Conservation (phyloP, 306 rosid species). For the Adenanthera pavonina region DNA sequence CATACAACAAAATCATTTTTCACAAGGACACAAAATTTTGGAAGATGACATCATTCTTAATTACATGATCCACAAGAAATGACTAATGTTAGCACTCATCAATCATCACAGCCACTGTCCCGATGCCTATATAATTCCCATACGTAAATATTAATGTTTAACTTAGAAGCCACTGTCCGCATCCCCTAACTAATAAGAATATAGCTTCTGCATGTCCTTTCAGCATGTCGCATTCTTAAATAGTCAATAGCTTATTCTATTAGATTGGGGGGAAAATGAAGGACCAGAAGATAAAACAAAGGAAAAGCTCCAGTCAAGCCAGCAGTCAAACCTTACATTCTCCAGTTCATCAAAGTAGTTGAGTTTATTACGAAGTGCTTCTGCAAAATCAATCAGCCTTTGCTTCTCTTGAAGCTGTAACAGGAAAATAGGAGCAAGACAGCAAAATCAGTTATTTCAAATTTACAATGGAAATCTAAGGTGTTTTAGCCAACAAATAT, state of each 20-base stretch:
- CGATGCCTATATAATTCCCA: constrained; percentile 30
- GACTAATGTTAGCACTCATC: constrained; percentile 27
- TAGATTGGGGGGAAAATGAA: background rate
- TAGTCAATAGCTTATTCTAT: constrained; percentile 23
- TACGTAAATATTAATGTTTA: background rate
- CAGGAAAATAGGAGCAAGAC: constrained; percentile 32
- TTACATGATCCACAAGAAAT: constrained; percentile 34
- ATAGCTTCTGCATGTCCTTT: constrained; percentile 27
- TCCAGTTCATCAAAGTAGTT: constrained; percentile 99
- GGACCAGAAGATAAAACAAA: constrained; percentile 23
- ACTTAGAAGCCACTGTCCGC: background rate
- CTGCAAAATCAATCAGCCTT: constrained; percentile 84
- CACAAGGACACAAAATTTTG: constrained; percentile 10
- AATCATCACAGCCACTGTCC: constrained; percentile 25
- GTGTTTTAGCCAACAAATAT: background rate
- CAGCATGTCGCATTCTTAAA: constrained; percentile 30
- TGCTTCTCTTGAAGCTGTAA: constrained; percentile 92
- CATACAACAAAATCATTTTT: constrained; percentile 6
- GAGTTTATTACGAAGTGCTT: constrained; percentile 94
- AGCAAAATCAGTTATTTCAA: constrained; percentile 34
- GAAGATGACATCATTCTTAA: constrained; percentile 33
- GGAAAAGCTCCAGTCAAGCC: constrained; percentile 64
- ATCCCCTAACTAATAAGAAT: constrained; percentile 15
- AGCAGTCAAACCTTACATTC: constrained; percentile 99
- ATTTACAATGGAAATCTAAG: constrained; percentile 23